Percentiles rank a stretch among this genome's conserved stretches.
phyloP scores from a whole-genome alignment of 2,329 filamentous ascomycete species.

The Sphaerulina musiva region DNA sequence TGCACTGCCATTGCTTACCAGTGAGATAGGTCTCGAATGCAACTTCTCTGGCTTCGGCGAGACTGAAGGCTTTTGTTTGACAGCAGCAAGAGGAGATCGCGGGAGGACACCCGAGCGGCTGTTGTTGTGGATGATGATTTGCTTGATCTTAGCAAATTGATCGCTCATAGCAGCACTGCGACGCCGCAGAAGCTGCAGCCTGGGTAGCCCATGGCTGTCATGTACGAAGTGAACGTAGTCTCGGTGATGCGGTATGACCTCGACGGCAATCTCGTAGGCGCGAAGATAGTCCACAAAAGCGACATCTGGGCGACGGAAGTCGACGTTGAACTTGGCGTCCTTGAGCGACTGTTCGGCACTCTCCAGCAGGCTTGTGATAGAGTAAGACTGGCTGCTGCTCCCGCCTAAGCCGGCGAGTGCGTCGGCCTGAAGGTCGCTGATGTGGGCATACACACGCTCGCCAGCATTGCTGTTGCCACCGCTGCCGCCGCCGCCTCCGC shows the following conservation, averaged over 20 bases:
- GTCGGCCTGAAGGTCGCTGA: constrained; percentile 40
- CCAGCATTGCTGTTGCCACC: constrained; percentile 16
- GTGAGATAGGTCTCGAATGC: constrained; percentile 53
- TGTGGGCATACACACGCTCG: constrained; percentile 33
- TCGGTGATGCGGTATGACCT: constrained; percentile 67
- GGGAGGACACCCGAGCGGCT: constrained; percentile 48
- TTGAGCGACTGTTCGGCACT: constrained; percentile 38
- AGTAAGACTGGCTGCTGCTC: constrained; percentile 8
- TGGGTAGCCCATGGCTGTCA: constrained; percentile 39
- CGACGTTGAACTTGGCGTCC: constrained; percentile 53
- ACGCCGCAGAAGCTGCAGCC: constrained; percentile 41
- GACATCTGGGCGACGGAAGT: constrained; percentile 61
- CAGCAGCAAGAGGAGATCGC: constrained; percentile 9
- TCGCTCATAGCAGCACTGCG: constrained; percentile 31
- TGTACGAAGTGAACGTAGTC: constrained; percentile 61
- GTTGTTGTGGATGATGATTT: constrained; percentile 48
- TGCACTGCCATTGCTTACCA: constrained; percentile 12
- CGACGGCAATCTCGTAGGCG: constrained; percentile 70
- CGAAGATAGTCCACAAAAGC: constrained; percentile 80
- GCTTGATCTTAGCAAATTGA: constrained; percentile 43
- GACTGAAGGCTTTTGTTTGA: constrained; percentile 1
- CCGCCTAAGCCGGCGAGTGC: constrained; percentile 34
- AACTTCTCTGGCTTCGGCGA: constrained; percentile 56
- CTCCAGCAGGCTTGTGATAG: constrained; percentile 35
- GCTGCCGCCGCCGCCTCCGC: not conserved